Base-by-base conservation (phyloP, 2,329 filamentous ascomycete species). In the Fusarium napiforme region DNA sequence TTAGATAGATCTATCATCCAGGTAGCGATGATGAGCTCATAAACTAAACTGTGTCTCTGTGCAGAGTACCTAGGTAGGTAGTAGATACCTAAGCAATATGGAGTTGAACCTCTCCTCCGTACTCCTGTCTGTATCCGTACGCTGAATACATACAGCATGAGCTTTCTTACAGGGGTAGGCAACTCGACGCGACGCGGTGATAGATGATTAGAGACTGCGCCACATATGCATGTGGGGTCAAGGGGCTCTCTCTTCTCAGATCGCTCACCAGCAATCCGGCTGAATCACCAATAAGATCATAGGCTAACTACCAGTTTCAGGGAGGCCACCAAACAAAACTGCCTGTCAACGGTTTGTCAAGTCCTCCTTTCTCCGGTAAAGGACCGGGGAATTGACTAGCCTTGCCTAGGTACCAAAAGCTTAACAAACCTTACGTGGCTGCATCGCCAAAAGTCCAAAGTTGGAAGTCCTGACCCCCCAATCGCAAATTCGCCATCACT, bases 351-450 rank as follows among this genome's bases (percentile, higher is more conserved):
- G 23, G 47, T 61, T 67, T 21, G 23, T 34, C 26, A 36, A 50
- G 23, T 59, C 67, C 60, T 68, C 61, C 68, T 74, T 62, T 65
- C 68, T 50, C 68, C 67, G 67, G 67, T 40, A 75, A 76, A 75
- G 64, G 42, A 32, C 62, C 74, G 74, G 74, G 56, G 32, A 59
- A 50, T 39, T 61, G 73, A 71, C 67, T 73, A 60, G 50, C 23
- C 34, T n/a, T 42, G 50, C 50, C 40, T 60, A 30, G 18, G 36
- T 62, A 46, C 36, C 23, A 42, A 50, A 28, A 36, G 26, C 46
- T 57, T 45, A 68, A 64, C 60, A 63, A 57, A 21, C 71, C 67
- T 76, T 76, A 75, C 74, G 74, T 76, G 74, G 74, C 74, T 76
- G 73, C 62, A 76, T 76, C 72, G 70, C 57, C 68, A 76, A 71